Conservation (phyloP, 2,329 filamentous ascomycete species). For the Bipolaris cookei region DNA sequence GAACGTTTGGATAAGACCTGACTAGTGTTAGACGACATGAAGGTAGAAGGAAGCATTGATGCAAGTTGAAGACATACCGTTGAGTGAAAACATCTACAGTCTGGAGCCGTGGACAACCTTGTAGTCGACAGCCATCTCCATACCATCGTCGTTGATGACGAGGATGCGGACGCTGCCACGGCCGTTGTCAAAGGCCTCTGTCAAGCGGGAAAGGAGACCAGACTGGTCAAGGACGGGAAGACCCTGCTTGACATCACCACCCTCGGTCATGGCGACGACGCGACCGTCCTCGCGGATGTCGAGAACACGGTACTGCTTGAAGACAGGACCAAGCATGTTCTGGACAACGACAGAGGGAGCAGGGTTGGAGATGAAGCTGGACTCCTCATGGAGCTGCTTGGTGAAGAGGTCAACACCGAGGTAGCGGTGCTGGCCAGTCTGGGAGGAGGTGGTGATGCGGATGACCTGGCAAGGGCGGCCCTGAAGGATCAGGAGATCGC, state of each 20-base stretch:
- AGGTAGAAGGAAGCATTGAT: not conserved
- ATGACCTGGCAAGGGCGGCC: constrained; percentile 99
- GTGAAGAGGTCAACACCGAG: constrained; percentile 99
- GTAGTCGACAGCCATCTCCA: constrained; percentile 97
- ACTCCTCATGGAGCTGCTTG: constrained; percentile 99
- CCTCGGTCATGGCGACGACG: constrained; percentile 98
- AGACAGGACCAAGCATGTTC: constrained; percentile 98
- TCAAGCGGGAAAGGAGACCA: constrained; percentile 80
- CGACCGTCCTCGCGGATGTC: constrained; percentile 86
- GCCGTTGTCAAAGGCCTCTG: constrained; percentile 85
- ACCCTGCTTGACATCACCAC: constrained; percentile 95
- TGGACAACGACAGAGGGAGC: constrained; percentile 95
- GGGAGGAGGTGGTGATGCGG: constrained; percentile 96
- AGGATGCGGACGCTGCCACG: constrained; percentile 93
- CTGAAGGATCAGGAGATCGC: constrained; percentile 98
- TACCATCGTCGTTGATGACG: constrained; percentile 90
- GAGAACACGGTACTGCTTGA: constrained; percentile 99
- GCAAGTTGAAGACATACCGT: constrained; percentile 32
- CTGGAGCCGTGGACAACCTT: constrained; percentile 89
- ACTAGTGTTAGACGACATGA: constrained; percentile 20
- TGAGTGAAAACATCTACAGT: constrained; percentile 57
- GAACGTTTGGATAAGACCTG: constrained; percentile 39
- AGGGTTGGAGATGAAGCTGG: constrained; percentile 95
- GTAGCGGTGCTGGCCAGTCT: constrained; percentile 99
- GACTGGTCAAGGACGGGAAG: constrained; percentile 95